These are phyloP conservation scores for Euptelea pleiosperma DNA, from an alignment of 164 flowering plant genomes.

Conservation along the genomic window DNA sequence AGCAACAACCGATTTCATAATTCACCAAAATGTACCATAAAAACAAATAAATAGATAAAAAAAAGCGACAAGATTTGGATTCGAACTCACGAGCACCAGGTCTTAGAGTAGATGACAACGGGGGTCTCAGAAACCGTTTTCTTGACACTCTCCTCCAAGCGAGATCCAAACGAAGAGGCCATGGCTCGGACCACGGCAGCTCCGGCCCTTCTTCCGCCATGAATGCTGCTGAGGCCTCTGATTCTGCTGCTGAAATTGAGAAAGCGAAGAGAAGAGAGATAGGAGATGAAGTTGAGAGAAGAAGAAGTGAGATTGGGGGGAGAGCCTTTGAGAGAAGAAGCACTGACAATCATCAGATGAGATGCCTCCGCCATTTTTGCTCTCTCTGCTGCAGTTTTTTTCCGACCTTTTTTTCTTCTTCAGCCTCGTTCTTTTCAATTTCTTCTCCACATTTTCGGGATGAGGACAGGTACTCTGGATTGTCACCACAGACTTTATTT, in stretches of 20 bases:
- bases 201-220: constrained; percentile 7
- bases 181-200: constrained; percentile 19
- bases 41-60: not conserved
- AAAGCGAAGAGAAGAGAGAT: not conserved
- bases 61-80: not conserved
- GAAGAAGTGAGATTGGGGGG: not conserved
- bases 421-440: not conserved
- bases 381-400: not conserved
- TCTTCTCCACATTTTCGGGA: too few relatives aligned
- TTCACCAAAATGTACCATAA: constrained; percentile 3
- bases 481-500: too few relatives aligned
- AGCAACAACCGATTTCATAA: constrained; percentile 12
- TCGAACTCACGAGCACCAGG: constrained; percentile 92
- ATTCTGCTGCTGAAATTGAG: not conserved
- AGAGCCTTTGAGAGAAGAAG: constrained; percentile 3
- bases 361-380: constrained; percentile 8
- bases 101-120: constrained; percentile 89
- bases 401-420: not conserved
- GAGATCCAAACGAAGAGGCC: constrained; percentile 60
- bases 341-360: constrained; percentile 3
- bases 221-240: not conserved
- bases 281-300: not conserved
- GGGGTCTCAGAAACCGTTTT: constrained; percentile 68
- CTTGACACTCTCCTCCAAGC: constrained; percentile 75
- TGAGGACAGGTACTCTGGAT: too few relatives aligned